Evolutionary conservation across 2,329 filamentous ascomycete genomes (phyloP).

Genomic region (Aspergillus sp.): DNA sequence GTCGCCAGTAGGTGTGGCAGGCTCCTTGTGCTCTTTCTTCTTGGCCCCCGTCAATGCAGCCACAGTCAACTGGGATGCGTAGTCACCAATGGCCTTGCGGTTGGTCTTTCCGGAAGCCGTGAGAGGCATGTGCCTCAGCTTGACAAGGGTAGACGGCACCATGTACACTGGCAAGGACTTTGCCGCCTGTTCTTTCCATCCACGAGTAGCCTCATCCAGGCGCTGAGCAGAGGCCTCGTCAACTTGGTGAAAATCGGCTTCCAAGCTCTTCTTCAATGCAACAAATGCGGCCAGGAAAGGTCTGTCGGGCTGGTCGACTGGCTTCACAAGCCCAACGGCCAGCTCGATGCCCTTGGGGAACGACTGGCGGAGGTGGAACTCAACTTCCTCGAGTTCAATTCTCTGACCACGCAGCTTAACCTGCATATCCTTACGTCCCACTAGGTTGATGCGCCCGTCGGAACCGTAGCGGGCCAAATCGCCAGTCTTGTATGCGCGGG

Average conservation of each 20-base stretch:
- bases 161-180: conserved; percentile 10
- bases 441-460: conserved; percentile 27
- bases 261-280: conserved; percentile 7
- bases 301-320: conserved; percentile 5
- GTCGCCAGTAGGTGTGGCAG: conserved; percentile 4
- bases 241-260: conserved; percentile 2
- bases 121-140: conserved; percentile 8
- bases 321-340: conserved; percentile 8
- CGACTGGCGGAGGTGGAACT: conserved; percentile 14
- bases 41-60: conserved; percentile 2
- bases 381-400: conserved; percentile 32
- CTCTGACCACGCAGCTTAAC: conserved; percentile 35
- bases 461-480: conserved; percentile 29
- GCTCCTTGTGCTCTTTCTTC: conserved; percentile 5
- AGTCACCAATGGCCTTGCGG: conserved; percentile 6
- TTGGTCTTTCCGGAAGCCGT: conserved; percentile 12
- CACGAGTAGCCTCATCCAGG: conserved; percentile 4
- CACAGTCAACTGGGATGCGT: conserved; percentile 5
- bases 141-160: conserved; percentile 9
- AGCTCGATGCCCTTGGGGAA: conserved; percentile 3
- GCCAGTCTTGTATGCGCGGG: conserved; percentile 33
- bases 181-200: conserved; percentile 7
- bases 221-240: neutral
- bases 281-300: conserved; percentile 13
- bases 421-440: conserved; percentile 33